Base-by-base conservation (phyloP, 306 rosid genomes). In the Fragaria iinumae region DNA sequence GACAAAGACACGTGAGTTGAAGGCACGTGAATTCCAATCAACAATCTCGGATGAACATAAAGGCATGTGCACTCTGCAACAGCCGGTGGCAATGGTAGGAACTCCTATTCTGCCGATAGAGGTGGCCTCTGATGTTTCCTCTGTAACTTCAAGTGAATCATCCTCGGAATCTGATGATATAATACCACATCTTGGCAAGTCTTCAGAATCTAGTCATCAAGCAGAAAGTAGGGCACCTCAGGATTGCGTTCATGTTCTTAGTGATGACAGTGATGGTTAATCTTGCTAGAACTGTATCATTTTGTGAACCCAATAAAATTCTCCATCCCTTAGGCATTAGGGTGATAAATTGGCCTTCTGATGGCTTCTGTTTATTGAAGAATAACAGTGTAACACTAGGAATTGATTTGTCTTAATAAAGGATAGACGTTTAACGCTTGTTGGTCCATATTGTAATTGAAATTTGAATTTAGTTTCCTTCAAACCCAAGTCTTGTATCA, bases 141-240 rank as follows among this genome's bases (percentile, higher is more conserved):
- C 84, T 52, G 89, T 77, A 44, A 85, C 88, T 80, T 4, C 60
- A 0, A 85, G 88, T 65, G 72, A 72, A 59, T 66, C 88, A 70
- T 86, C 86, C 62, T 89, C 93, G 20, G 91, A 90, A 49, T 88
- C 90, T 0, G 82, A 78, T 1, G 69, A 47, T 23, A 27, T 48
- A 11, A 10, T 57, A 64, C 49, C 75, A 18, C 62, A 72, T 68
- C 49, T 75, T 44, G 27, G 47, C 73, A 52, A 18, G 45, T 1
- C 20, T 12, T 32, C 39, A 4, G 53, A 62, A 3, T 67, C 44
- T 18, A 16, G n/a, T 29, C 71, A 12, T 62, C 45, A 34, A 11
- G 69, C 70, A 18, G 47, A 32, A 36, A 44, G 38, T 0, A 47
- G 21, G 32, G 47, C 47, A 27, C 65, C 57, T 5, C 36, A 4